Conservation (phyloP, 371 early-diverging fungal species). For the Rhizomucor miehei region DNA sequence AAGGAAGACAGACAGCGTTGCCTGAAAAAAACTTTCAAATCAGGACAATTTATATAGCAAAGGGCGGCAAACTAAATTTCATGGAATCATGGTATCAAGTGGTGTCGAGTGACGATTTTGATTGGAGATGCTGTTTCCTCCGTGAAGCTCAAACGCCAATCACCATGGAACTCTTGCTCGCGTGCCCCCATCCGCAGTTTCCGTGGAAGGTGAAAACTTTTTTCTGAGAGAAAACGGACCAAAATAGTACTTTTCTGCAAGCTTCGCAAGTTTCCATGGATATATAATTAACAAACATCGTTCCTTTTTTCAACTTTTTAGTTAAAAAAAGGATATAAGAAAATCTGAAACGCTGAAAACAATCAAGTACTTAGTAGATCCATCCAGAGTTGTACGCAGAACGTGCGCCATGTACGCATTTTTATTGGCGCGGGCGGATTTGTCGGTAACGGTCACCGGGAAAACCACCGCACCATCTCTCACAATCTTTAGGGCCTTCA, state of each 20-base stretch:
- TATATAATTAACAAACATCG: not conserved
- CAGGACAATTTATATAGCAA: slow-evolving; percentile 3
- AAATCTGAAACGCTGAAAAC: too few species aligned
- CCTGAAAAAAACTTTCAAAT: slow-evolving; percentile 1
- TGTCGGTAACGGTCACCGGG: too few species aligned
- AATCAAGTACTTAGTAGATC: too few species aligned
- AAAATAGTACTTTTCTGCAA: not conserved
- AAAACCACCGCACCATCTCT: too few species aligned
- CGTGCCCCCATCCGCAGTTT: slow-evolving; percentile 1
- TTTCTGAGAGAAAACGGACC: not conserved
- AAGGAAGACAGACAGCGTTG: slow-evolving; percentile 4
- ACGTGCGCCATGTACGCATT: too few species aligned
- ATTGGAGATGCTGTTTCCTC: slow-evolving; percentile 4
- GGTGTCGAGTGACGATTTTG: slow-evolving; percentile 11
- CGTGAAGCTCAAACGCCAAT: slow-evolving; percentile 6
- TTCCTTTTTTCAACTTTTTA: too few species aligned
- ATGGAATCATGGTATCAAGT: slow-evolving; percentile 11
- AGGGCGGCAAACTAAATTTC: not conserved
- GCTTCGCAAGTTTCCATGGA: not conserved
- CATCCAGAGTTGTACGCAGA: too few species aligned
- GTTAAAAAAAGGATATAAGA: too few species aligned
- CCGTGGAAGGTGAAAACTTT: not conserved
- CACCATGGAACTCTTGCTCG: not conserved
- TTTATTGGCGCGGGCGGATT: too few species aligned
- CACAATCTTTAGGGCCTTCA: too few species aligned